Conservation (phyloP, 805 yeast genomes). For the Pichia manshurica region DNA sequence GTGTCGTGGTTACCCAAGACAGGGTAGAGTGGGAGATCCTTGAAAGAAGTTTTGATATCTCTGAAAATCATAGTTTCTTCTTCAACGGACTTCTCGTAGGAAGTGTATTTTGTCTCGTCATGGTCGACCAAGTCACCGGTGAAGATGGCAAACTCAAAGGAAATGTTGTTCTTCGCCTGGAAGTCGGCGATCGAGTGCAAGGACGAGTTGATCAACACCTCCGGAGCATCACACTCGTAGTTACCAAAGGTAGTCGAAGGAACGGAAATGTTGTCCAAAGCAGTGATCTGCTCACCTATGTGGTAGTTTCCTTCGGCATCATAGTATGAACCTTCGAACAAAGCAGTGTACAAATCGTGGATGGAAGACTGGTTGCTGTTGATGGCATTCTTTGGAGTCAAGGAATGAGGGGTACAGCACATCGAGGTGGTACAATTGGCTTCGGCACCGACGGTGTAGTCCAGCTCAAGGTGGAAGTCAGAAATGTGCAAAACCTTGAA, state of each 20-base stretch:
- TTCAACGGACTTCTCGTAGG: constrained; percentile 41
- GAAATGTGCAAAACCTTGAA: constrained; percentile 62
- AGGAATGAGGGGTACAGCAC: constrained; percentile 56
- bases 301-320: constrained; percentile 28
- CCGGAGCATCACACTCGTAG: constrained; percentile 64
- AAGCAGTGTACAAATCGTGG: constrained; percentile 9
- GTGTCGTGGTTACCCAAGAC: constrained; percentile 69
- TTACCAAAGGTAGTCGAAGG: constrained; percentile 61
- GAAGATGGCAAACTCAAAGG: constrained; percentile 58
- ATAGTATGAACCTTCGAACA: constrained; percentile 18
- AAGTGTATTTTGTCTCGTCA: constrained; percentile 44
- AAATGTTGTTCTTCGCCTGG: constrained; percentile 27
- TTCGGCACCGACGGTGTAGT: constrained; percentile 50
- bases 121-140: constrained; percentile 76
- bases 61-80: constrained; percentile 50
- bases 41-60: constrained; percentile 45
- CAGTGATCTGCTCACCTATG: constrained; percentile 26
- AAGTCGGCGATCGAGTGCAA: constrained; percentile 38
- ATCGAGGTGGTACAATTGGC: constrained; percentile 48
- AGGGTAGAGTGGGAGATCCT: constrained; percentile 52
- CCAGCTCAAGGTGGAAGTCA: constrained; percentile 59
- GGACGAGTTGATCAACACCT: constrained; percentile 54
- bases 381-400: not conserved
- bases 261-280: constrained; percentile 30
- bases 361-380: constrained; percentile 3